Percentiles rank a stretch among this genome's conserved stretches.
phyloP scores from a whole-genome alignment of 169 alveolate species.

The Plasmodium reichenowi region DNA sequence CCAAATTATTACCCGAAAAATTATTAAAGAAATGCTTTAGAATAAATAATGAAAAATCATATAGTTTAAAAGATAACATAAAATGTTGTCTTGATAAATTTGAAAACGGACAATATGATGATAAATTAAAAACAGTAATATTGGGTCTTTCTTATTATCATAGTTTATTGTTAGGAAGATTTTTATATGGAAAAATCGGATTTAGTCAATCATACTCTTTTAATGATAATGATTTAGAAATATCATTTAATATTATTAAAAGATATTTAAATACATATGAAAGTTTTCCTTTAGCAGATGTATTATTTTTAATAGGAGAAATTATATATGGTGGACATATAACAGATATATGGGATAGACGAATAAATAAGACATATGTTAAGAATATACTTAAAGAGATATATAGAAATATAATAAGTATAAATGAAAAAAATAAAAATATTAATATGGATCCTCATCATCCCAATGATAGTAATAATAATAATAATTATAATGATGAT shows the following conservation, averaged over 20 bases:
- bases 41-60: slow-evolving; percentile 76
- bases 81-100: slow-evolving; percentile 82
- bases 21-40: slow-evolving; percentile 55
- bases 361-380: slow-evolving; percentile 94
- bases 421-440: slow-evolving; percentile 22
- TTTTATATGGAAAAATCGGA: slow-evolving; percentile 97
- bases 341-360: slow-evolving; percentile 97
- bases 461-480: neutral
- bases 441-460: no score
- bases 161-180: slow-evolving; percentile 95
- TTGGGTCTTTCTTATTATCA: slow-evolving; percentile 97
- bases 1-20: slow-evolving; percentile 60
- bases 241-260: slow-evolving; percentile 94
- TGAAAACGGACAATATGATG: slow-evolving; percentile 89
- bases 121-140: slow-evolving; percentile 94
- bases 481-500: neutral
- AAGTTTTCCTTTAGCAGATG: slow-evolving; percentile 96
- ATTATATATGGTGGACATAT: slow-evolving; percentile 99
- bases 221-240: slow-evolving; percentile 97
- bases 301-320: slow-evolving; percentile 96
- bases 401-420: slow-evolving; percentile 43
- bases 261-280: slow-evolving; percentile 92
- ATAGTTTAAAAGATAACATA: slow-evolving; percentile 79
- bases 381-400: slow-evolving; percentile 57
- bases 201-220: slow-evolving; percentile 96